Evolutionary conservation across 352 stramenopile genomes (phyloP), one percentile per base, ranked within the genome.

Genomic region (Blastocystis sp.): DNA sequence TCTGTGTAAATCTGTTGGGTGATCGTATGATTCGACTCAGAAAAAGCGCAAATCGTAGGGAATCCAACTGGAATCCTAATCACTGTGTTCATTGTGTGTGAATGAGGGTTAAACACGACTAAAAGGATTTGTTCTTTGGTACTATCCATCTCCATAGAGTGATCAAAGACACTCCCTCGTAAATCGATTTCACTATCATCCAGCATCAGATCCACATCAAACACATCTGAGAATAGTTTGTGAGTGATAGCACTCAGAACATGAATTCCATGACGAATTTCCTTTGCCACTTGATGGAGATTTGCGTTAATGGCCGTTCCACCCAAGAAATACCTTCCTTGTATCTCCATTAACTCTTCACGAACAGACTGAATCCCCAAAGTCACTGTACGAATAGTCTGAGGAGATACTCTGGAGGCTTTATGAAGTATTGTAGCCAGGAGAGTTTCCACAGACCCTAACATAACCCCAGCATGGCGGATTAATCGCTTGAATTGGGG

Each of bases 131-230:
- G 68, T 35, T n/a, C 24, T 13, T 57, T 57, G 11, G 35, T 33
- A 57, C 17, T 9, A 5, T 53, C 35, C 68, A 79, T 27, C 11
- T 79, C 30, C 27, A 79, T 24, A n/a, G 37, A 40, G 30, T 58
- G 7, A 11, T 79, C 68, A 35, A 79, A 79, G 40, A 79, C 58
- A 27, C 40, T 42, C 19, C 58, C 27, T n/a, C 19, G 7, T 7
- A 79, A 15, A 79, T 79, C 68, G 27, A 59, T 37, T 37, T 53
- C 40, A 24, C n/a, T 0, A 24, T 79, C 68, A 57, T 79, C 68
- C 68, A 79, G 35, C 7, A 22, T 17, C 37, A 57, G 57, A 35
- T 24, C 33, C 37, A 79, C 57, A 5, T 15, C 57, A 64, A 11
- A 35, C 5, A 7, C 5, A 35, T 35, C 30, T 35, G 57, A 17